Base-by-base conservation (phyloP, 1,284 basidiomycete species). In the Fistulinella cinereoalba region DNA sequence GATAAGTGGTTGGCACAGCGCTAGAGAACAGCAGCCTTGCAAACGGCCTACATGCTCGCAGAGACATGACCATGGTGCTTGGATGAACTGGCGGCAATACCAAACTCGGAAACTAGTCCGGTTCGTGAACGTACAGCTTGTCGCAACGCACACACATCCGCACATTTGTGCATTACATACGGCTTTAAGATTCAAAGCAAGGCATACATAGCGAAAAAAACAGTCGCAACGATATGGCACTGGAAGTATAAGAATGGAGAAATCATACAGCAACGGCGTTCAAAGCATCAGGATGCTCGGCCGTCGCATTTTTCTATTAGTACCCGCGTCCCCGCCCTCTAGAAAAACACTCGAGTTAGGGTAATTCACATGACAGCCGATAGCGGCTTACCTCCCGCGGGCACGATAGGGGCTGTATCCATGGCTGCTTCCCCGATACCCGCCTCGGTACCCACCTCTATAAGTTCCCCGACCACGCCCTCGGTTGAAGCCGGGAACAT, bases 401-500 rank as follows among this genome's bases (percentile, higher is more conserved):
- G 74, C 78, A 55, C 88, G 75, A 67, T 92, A 93, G 41, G 91
- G 91, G 52, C 66, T 79, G 65, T 83, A 93, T 5, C 87, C 85
- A 41, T 70, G 63, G 36, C 66, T 66, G 15, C 73, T 68, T 9
- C 70, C 67, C 33, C 80, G 70, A 56, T 76, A 78, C 36, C 74
- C 73, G 27, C 79, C 77, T 47, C 78, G 63, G 55, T 69, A 73
- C 13, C 85, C 84, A 16, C 88, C 88, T 56, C 88, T 70, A 63
- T 83, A 88, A 3, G 77, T 82, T n/a, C 87, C 80, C 47, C 88
- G 73, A 44, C 91, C 88, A 37, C 92, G 74, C 19, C 92, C 89
- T 42, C 92, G 80, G 56, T 81, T 88, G 72, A 91, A 93, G 1
- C 91, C 92, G 22, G 93, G 94, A 44, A 97, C 70, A 66, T 97